These are phyloP conservation scores for Dictyostelium purpureum DNA, from an alignment of 78 protist species.

Conservation along the genomic window DNA sequence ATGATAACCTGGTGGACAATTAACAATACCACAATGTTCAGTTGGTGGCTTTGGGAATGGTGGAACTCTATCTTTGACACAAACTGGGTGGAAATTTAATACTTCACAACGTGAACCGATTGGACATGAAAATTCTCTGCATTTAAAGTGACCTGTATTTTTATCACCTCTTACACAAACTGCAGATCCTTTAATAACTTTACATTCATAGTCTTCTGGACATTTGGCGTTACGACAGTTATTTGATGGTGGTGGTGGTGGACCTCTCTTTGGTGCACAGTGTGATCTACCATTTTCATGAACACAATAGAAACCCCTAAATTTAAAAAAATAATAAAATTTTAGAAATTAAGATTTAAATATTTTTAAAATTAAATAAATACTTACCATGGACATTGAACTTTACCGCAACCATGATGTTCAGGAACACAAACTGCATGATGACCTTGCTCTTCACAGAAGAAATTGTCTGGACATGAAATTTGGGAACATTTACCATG, in stretches of 20 bases:
- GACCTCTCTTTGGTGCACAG: neutral
- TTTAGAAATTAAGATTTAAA: too few relatives aligned
- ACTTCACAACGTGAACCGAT: conserved; percentile 8
- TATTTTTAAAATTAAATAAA: too few relatives aligned
- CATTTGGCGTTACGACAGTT: neutral
- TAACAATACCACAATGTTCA: neutral
- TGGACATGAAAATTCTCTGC: neutral
- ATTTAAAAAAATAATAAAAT: too few relatives aligned
- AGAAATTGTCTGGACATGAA: neutral
- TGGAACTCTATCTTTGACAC: neutral
- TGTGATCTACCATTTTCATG: neutral
- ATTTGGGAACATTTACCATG: neutral
- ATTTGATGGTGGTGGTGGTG: neutral
- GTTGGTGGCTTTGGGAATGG: conserved; percentile 22
- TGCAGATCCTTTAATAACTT: neutral
- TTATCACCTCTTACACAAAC: neutral
- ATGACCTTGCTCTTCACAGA: neutral
- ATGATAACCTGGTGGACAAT: neutral
- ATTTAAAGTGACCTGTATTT: neutral
- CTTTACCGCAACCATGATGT: neutral
- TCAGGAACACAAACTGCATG: neutral
- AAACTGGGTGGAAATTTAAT: neutral
- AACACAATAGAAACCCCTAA: neutral
- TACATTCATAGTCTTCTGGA: conserved; percentile 8
- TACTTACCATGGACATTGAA: conserved; percentile 7